These are phyloP conservation scores for Apocynum venetum DNA, from an alignment of 257 asterid species.

Conservation along the genomic window DNA sequence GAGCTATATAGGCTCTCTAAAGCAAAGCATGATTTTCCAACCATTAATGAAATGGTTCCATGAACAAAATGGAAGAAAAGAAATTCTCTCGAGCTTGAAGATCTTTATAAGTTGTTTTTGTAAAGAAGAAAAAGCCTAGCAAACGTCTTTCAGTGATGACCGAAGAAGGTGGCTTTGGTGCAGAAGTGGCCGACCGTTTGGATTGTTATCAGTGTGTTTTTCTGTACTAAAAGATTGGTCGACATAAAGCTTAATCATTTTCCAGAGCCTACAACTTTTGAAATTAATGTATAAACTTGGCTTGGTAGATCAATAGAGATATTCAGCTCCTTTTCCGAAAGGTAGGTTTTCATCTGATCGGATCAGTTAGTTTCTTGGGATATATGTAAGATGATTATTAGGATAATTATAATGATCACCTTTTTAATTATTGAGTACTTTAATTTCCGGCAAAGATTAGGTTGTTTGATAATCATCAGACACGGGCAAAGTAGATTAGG, in stretches of 20 bases:
- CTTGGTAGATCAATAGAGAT: too few relatives aligned
- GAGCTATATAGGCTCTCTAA: too few relatives aligned
- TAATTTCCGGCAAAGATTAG: background rate
- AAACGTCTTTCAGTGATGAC: background rate
- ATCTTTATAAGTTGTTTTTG: too few relatives aligned
- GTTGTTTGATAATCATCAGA: conserved; percentile 7
- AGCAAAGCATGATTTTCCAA: too few relatives aligned
- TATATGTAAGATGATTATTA: background rate
- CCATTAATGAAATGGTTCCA: too few relatives aligned
- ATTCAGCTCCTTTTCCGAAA: background rate
- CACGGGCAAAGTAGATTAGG: conserved; percentile 9
- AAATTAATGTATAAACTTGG: background rate
- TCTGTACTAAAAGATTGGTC: background rate
- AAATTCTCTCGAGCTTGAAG: too few relatives aligned
- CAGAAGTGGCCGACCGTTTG: conserved; percentile 13
- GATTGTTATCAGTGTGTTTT: background rate
- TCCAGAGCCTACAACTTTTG: background rate
- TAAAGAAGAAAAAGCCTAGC: background rate
- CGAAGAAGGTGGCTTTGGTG: background rate
- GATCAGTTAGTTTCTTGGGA: background rate
- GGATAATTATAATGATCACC: background rate
- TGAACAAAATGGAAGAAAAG: too few relatives aligned
- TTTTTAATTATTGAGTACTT: conserved; percentile 5
- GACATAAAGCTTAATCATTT: conserved; percentile 5
- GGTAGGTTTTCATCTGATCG: background rate